Evolutionary conservation across 805 yeast species (phyloP).

Genomic region (Saturnispora dispora): DNA sequence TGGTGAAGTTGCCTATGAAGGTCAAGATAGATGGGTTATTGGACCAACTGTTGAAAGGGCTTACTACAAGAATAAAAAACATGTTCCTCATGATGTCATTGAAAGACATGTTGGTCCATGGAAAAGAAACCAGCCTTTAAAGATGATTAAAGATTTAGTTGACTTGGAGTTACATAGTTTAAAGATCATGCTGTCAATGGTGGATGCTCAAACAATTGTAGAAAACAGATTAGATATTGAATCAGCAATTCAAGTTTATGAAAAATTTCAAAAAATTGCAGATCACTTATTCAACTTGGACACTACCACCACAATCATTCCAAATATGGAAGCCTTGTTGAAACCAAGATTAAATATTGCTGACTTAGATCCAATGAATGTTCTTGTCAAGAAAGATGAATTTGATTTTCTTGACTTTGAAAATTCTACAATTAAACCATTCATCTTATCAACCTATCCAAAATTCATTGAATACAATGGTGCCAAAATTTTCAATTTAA

Average conservation of each 20-base stretch:
- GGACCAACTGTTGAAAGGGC: constrained; percentile 84
- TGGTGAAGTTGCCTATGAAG: constrained; percentile 39
- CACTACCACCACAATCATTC: constrained; percentile 39
- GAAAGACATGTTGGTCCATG: constrained; percentile 69
- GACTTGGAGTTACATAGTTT: constrained; percentile 56
- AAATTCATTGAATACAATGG: constrained; percentile 81
- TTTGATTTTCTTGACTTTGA: constrained; percentile 74
- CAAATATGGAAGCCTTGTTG: constrained; percentile 52
- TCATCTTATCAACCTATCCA: constrained; percentile 69
- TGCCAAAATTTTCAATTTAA: constrained; percentile 69
- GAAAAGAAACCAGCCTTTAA: constrained; percentile 47
- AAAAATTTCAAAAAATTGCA: constrained; percentile 47
- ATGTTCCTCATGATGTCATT: constrained; percentile 41
- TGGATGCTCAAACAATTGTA: constrained; percentile 38
- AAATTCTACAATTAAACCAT: constrained; percentile 71
- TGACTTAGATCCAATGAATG: constrained; percentile 88
- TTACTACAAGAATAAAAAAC: constrained; percentile 59
- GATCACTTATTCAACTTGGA: constrained; percentile 49
- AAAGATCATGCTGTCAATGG: constrained; percentile 42
- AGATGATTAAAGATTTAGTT: constrained; percentile 57
- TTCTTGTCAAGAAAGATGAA: constrained; percentile 39
- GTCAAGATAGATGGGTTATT: constrained; percentile 77
- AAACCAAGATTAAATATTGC: constrained; percentile 70
- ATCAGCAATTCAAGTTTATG: constrained; percentile 51
- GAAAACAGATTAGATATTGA: constrained; percentile 34